phyloP scores from a whole-genome alignment of 1,284 basidiomycete genomes.

The Lentinula novae-zelandiae region DNA sequence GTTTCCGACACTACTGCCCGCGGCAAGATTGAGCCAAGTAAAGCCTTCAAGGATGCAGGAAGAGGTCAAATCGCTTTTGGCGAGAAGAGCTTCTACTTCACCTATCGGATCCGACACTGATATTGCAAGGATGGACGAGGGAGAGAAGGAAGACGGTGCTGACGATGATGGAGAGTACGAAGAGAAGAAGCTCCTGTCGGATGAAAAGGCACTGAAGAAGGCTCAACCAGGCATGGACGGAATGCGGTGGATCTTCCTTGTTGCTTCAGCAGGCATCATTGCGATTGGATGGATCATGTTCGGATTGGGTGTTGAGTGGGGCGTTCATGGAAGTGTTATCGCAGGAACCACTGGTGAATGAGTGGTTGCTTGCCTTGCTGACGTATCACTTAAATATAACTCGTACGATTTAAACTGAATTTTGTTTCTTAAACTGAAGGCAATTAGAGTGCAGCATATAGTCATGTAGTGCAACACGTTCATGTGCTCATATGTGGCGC shows the following conservation, averaged over 20 bases:
- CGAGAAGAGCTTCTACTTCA: not conserved
- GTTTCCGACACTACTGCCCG: constrained; percentile 32
- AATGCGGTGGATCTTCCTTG: constrained; percentile 26
- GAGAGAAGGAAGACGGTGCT: constrained; percentile 14
- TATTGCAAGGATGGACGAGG: not conserved
- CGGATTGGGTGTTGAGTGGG: constrained; percentile 40
- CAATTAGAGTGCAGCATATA: no score
- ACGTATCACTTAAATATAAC: not conserved
- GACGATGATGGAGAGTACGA: constrained; percentile 7
- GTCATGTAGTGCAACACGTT: no score
- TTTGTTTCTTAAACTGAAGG: no score
- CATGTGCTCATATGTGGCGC: not conserved
- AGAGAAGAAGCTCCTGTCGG: constrained; percentile 16
- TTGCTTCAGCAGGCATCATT: constrained; percentile 28
- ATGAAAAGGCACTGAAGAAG: constrained; percentile 32
- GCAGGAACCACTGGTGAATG: constrained; percentile 39
- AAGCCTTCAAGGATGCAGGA: constrained; percentile 26
- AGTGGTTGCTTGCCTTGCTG: not conserved
- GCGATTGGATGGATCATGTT: constrained; percentile 43
- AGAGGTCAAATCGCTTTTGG: constrained; percentile 29
- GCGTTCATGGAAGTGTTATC: constrained; percentile 34
- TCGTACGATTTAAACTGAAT: no score
- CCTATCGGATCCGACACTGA: not conserved
- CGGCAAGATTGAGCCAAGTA: constrained; percentile 38
- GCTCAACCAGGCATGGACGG: constrained; percentile 18